These are phyloP conservation scores for Fusarium pseudoanthophilum DNA, from an alignment of 2,329 filamentous ascomycete species.

Conservation along the genomic window DNA sequence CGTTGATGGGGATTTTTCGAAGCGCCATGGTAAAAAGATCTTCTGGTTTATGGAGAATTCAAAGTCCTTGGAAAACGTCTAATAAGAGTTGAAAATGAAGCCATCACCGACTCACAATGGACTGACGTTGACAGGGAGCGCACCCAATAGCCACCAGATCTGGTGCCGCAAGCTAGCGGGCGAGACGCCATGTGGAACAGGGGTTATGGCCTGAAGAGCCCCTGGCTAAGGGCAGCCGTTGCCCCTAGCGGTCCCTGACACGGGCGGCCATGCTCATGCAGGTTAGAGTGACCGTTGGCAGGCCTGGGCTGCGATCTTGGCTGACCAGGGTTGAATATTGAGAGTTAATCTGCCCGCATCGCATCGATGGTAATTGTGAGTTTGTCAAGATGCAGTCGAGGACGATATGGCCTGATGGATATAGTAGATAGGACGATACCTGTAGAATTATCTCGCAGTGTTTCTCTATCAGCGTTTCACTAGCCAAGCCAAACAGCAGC, in stretches of 20 bases:
- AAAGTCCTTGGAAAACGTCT: constrained; percentile 32
- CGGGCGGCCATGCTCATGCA: constrained; percentile 24
- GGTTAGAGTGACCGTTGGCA: constrained; percentile 25
- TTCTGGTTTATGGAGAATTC: constrained; percentile 1
- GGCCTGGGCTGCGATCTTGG: constrained; percentile 7
- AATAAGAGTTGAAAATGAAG: constrained; percentile 38
- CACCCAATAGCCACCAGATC: constrained; percentile 11
- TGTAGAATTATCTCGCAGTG: neutral
- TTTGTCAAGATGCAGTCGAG: neutral
- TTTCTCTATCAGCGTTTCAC: neutral
- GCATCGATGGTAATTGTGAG: neutral
- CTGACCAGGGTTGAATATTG: neutral
- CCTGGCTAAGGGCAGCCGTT: constrained; percentile 33
- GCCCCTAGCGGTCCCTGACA: constrained; percentile 32
- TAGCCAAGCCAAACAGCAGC: neutral
- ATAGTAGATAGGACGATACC: neutral
- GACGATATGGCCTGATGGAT: neutral
- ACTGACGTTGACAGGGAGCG: constrained; percentile 31
- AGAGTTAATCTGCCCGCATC: neutral
- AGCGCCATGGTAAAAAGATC: neutral
- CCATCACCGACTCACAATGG: constrained; percentile 42
- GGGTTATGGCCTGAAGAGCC: constrained; percentile 26
- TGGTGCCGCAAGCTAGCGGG: constrained; percentile 11
- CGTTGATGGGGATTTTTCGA: neutral
- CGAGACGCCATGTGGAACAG: constrained; percentile 36